Percentiles rank a stretch among this genome's conserved stretches.
Evolutionary conservation across 1,139 yeast species (phyloP).

Genomic region (Geotrichum reessii): DNA sequence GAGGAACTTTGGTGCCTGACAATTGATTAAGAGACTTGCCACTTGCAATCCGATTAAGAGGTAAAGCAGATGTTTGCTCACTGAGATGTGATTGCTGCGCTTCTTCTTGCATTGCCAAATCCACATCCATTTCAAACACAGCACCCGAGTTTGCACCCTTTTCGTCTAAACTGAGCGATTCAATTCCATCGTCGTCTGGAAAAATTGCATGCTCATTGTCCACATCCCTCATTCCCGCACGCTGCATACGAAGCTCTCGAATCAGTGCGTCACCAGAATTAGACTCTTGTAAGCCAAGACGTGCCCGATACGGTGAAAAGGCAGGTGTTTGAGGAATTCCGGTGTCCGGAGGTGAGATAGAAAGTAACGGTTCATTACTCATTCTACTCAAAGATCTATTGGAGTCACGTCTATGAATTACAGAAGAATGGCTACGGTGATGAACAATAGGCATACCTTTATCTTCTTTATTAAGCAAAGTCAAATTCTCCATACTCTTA

Average conservation of each 20-base stretch:
- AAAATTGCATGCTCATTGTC: constrained; percentile 7
- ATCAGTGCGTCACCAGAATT: constrained; percentile 4
- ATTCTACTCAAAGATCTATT: constrained; percentile 6
- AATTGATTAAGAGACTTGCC: constrained; percentile 3
- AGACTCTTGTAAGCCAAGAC: constrained; percentile 3
- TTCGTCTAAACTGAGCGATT: constrained; percentile 3
- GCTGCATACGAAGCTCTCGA: constrained; percentile 12
- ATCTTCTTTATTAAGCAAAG: not conserved
- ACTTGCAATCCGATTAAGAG: constrained; percentile 9
- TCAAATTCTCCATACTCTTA: constrained; percentile 16
- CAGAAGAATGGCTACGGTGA: constrained; percentile 9
- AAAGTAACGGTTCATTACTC: not conserved
- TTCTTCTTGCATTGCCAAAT: constrained; percentile 8
- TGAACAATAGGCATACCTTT: not conserved
- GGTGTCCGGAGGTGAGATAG: constrained; percentile 4
- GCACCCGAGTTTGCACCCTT: constrained; percentile 19
- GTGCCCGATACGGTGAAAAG: constrained; percentile 3
- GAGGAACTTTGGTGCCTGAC: not conserved
- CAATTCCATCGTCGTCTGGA: constrained; percentile 12
- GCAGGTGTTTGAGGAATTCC: constrained; percentile 3
- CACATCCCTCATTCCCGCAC: constrained; percentile 14
- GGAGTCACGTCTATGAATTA: constrained; percentile 10
- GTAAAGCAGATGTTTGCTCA: constrained; percentile 1
- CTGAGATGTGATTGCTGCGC: not conserved
- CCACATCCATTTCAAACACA: constrained; percentile 29